Base-by-base conservation (phyloP, 371 early-diverging fungal species). In the Phascolomyces articulosus region DNA sequence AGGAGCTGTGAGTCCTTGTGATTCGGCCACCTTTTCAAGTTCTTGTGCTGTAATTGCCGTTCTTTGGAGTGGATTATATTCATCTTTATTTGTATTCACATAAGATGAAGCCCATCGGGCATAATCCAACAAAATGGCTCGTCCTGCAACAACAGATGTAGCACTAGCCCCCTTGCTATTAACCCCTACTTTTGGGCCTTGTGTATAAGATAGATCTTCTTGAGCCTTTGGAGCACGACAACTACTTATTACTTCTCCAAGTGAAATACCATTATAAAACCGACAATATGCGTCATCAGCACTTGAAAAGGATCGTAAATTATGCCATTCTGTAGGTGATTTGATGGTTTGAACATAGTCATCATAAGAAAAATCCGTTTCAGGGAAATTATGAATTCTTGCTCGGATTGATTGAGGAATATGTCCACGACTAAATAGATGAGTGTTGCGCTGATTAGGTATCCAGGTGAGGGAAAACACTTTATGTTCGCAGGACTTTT, bases 311-410 rank as follows among this genome's bases (percentile, higher is more conserved):
- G 78, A 78, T 15, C 71, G 71, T 3, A 78, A 65, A 28, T 78
- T 77, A 61, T 80, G 78, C 78, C 78, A 80, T 51, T 80, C 78
- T 6, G 76, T 66, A 1, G 78, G 76, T 10, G 74, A 62, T 23
- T 78, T 76, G 0, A 78, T 70, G 29, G 75, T 80, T 47, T 68
- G 73, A 44, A 73, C 62, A 29, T 73, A 73, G 20, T 64, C 51
- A 61, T 80, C 81, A 49, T 80, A 73, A n/a, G n/a, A n/a, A n/a
- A n/a, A n/a, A 31, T 11, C 47, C 58, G 13, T 63, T 31, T 9
- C 13, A 9, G 6, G 9, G 38, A 29, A 49, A n/a, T 4, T 56
- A 38, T 10, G 62, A 13, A 13, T 13, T 38, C 38, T 38, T 13
- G 38, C 61, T 21, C 65, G 62, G 40, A 74, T 49, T 0, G 11